Evolutionary conservation across 768 basidiomycete species (phyloP), one percentile per base, ranked within the genome.

Genomic region (Kwoniella mangroviensis): DNA sequence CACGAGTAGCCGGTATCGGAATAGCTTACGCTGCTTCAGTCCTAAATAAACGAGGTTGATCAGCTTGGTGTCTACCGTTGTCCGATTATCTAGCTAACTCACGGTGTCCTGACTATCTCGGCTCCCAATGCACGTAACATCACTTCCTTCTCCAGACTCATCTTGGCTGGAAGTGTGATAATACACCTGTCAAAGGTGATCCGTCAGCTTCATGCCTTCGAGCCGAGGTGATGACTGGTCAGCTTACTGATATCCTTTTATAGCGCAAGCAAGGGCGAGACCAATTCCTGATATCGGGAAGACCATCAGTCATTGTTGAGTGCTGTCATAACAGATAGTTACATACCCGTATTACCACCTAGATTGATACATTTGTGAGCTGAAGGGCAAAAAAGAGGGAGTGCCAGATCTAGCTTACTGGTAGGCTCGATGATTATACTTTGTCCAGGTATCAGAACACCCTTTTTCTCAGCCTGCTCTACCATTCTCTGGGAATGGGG

Each of bases 81-180:
- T 12, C 51, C 34, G 58, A 11, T 13, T 21, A 57, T 59, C 11
- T 5, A 22, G 28, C 51, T 26, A 43, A 91, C 91, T 12, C 89
- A 93, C 4, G 96, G 96, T 4, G 97, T 98, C 60, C 97, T 91
- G 65, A 98, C 86, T 63, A 99, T 94, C 81, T 94, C 91, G 2
- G 97, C 97, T 3, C 97, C 96, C 11, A 98, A 87, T 0, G 94
- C 93, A 51, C 92, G 90, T 34, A 99, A 86, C 24, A 92, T 88
- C 1, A 92, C 92, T 84, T 94, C 94, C 83, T 99, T 99, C 85
- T 99, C 96, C 88, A 89, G 83, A 4, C 92, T 94, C 96, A 98
- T 98, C 86, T 98, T 98, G 81, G 93, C 90, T 45, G 95, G 95
- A 83, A 97, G 73, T 11, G 81, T 82, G 67, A 85, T 85, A 69